Conservation (phyloP, 2,329 filamentous ascomycete genomes). For the Ophiostoma fasciatum region DNA sequence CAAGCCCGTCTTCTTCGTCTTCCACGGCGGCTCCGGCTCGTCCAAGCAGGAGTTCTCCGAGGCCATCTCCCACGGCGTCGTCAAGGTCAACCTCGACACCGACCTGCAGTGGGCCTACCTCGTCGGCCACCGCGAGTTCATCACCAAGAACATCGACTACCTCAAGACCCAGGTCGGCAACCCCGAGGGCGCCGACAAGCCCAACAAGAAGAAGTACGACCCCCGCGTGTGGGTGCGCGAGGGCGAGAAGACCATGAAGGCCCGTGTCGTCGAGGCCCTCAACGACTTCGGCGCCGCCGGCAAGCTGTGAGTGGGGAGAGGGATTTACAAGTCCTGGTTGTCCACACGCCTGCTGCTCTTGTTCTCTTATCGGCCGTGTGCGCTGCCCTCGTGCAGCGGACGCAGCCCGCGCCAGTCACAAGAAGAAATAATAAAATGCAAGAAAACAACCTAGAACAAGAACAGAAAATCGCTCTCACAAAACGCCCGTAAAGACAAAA, state of each 20-base stretch:
- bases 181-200: constrained; percentile 85
- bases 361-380: neutral
- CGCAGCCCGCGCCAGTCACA: too few relatives aligned
- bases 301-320: constrained; percentile 46
- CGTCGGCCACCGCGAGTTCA: constrained; percentile 83
- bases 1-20: constrained; percentile 98
- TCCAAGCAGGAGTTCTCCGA: constrained; percentile 79
- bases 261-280: constrained; percentile 66
- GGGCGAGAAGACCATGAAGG: constrained; percentile 93
- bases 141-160: constrained; percentile 92
- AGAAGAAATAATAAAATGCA: neutral
- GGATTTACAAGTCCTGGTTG: too few relatives aligned
- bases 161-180: constrained; percentile 77
- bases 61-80: constrained; percentile 83
- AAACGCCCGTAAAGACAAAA: too few relatives aligned
- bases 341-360: too few relatives aligned
- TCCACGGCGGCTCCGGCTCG: constrained; percentile 94
- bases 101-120: constrained; percentile 96
- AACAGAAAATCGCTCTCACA: constrained; percentile 1
- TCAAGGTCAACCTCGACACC: constrained; percentile 99
- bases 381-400: neutral
- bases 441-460: too few relatives aligned
- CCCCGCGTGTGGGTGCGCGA: constrained; percentile 67
- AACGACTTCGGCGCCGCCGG: constrained; percentile 81
- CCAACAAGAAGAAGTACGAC: constrained; percentile 94